phyloP scores from a whole-genome alignment of 2,329 filamentous ascomycete genomes.

The Cercospora brassicicola region DNA sequence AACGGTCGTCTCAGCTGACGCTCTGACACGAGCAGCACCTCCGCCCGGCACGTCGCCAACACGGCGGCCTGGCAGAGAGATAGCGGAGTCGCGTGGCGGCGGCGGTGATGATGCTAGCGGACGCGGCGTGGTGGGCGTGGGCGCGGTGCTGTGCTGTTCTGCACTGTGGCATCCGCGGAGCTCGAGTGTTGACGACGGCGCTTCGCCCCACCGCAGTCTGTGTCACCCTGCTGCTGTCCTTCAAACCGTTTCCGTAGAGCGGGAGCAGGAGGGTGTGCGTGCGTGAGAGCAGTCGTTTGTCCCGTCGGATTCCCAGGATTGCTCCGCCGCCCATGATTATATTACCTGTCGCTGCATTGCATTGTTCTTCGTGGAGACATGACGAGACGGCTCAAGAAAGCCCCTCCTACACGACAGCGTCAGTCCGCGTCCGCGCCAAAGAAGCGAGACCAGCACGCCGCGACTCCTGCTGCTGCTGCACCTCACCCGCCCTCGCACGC shows the following conservation, averaged over 20 bases:
- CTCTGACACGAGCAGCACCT: background rate
- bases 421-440: background rate
- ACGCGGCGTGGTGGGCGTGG: background rate
- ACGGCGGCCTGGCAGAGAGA: background rate
- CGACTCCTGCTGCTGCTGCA: background rate
- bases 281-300: conserved; percentile 2
- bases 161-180: background rate
- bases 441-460: conserved; percentile 7
- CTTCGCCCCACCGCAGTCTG: background rate
- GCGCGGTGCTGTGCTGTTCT: background rate
- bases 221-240: background rate
- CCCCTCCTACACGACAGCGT: background rate
- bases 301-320: conserved; percentile 1
- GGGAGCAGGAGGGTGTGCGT: background rate
- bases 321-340: conserved; percentile 5
- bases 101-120: background rate
- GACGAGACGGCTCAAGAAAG: conserved; percentile 4
- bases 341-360: conserved; percentile 1
- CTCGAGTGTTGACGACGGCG: background rate
- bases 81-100: background rate
- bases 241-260: background rate
- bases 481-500: background rate
- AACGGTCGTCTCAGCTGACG: conserved; percentile 6
- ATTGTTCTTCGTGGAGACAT: conserved; percentile 6
- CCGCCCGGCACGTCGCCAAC: background rate